phyloP scores from a whole-genome alignment of 768 basidiomycete species.

The Macrolepiota fuliginosa region DNA sequence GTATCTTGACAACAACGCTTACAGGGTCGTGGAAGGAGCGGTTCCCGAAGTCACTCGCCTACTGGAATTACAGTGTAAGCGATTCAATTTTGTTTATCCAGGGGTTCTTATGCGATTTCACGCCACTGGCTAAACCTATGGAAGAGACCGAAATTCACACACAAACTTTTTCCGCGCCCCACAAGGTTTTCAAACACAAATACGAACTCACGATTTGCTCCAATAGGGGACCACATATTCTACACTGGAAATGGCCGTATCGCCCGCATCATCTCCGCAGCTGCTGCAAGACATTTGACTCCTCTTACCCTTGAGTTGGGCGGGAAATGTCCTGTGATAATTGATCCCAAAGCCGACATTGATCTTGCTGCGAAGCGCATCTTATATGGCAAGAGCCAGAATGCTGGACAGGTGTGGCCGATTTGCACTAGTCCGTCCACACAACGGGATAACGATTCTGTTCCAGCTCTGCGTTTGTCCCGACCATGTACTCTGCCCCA shows the following conservation, averaged over 20 bases:
- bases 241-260: slow-evolving; percentile 47
- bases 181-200: neutral
- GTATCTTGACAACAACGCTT: slow-evolving; percentile 46
- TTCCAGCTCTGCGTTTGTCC: slow-evolving; percentile 59
- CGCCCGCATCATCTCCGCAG: slow-evolving; percentile 46
- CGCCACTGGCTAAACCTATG: neutral
- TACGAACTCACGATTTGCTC: neutral
- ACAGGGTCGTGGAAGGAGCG: slow-evolving; percentile 56
- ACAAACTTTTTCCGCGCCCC: neutral
- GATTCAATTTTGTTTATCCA: slow-evolving; percentile 15
- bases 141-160: neutral
- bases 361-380: slow-evolving; percentile 59
- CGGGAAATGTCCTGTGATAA: slow-evolving; percentile 46
- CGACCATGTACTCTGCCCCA: slow-evolving; percentile 41
- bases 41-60: slow-evolving; percentile 55
- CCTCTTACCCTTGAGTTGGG: slow-evolving; percentile 57
- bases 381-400: slow-evolving; percentile 63
- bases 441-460: slow-evolving; percentile 20
- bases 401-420: slow-evolving; percentile 56
- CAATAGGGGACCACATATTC: slow-evolving; percentile 36
- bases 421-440: neutral
- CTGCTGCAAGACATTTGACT: slow-evolving; percentile 53
- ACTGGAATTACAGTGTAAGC: slow-evolving; percentile 42
- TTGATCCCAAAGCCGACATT: slow-evolving; percentile 27
- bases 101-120: slow-evolving; percentile 4